phyloP scores from a whole-genome alignment of 345 rosid species.

The Dipteronia sinensis region DNA sequence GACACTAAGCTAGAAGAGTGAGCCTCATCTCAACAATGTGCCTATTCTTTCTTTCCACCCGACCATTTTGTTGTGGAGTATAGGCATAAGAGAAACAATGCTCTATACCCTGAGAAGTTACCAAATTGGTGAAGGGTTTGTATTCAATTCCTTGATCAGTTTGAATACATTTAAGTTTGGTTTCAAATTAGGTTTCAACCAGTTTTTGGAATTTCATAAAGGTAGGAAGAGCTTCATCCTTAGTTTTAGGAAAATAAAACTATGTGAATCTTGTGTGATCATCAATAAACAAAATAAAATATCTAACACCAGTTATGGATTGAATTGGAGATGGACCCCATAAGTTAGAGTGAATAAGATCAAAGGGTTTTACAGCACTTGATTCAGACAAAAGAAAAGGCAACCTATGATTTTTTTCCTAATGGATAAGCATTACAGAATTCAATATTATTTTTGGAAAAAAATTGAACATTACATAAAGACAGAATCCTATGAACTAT shows the following conservation, averaged over 20 bases:
- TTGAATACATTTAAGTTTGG: no score
- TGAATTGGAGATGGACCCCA: neutral
- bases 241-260: neutral
- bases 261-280: neutral
- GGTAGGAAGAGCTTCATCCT: neutral
- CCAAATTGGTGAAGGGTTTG: neutral
- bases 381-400: neutral
- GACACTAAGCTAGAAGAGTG: neutral
- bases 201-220: no score
- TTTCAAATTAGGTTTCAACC: neutral
- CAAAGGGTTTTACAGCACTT: neutral
- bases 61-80: neutral
- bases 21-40: neutral
- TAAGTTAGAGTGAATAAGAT: neutral
- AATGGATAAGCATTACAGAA: neutral
- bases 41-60: neutral
- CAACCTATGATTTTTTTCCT: neutral
- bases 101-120: neutral
- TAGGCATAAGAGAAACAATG: neutral
- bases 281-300: neutral
- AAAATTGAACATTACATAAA: neutral
- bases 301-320: no score
- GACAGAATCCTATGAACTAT: neutral
- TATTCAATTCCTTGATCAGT: no score
- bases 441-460: no score